Evolutionary conservation across 345 rosid species (phyloP), one percentile per base, ranked within the genome.

Genomic region (Bruguiera parviflora): DNA sequence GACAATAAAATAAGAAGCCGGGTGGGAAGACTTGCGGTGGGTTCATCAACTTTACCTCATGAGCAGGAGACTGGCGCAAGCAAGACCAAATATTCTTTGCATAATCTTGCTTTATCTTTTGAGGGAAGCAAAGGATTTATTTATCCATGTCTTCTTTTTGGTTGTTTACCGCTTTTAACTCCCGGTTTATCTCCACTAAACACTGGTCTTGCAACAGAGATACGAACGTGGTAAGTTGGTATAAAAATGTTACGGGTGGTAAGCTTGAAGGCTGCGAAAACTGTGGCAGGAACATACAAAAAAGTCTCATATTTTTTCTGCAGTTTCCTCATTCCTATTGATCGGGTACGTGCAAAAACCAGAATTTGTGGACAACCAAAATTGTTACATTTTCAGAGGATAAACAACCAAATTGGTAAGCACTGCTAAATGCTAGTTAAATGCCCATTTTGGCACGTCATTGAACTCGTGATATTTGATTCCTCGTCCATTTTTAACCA

Each of bases 91-190:
- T 63, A 68, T 64, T 47, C 60, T 32, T 68, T 67, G 49, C 62
- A 58, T 15, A 49, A 49, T 64, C 32, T 65, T 56, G 24, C 22
- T 55, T 9, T 61, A 70, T 78, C 78, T 78, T 83, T 75, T 43
- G 63, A 64, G 10, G 35, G 67, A 78, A 80, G 84, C 76, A 71
- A 83, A 73, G 82, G 57, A 80, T 80, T 69, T 24, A 0, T 20
- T 16, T 25, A 31, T 27, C 27, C 4, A 21, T 24, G 28, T 22
- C 29, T 56, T 56, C 29, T 2, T 22, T 55, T 22, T 55, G 11
- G 59, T 55, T 9, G 59, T 22, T 55, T 22, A 5, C 59, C 11
- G 1, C 29, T 22, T 2, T 55, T 55, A 22, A 55, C 28, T 55
- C 27, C 28, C 2, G 10, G 5, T 10, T 55, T n/a, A 21, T 53